Evolutionary conservation across 192 early-diverging fungal genomes (phyloP).

Genomic region (Podila minutissima): DNA sequence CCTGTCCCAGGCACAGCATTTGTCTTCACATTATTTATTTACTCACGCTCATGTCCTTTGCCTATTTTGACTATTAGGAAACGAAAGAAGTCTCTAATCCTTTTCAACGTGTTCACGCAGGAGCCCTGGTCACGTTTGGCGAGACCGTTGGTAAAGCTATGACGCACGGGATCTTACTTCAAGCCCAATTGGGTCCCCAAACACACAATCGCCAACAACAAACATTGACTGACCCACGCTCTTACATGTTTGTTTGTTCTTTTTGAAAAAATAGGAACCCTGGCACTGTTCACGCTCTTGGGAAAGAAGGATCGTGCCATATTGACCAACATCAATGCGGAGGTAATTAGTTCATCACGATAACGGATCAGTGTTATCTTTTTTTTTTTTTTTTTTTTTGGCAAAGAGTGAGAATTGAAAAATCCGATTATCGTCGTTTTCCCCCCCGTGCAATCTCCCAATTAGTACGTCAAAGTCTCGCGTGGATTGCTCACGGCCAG

Average conservation of each 20-base stretch:
- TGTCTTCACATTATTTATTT: not conserved
- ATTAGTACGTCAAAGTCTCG: constrained; percentile 39
- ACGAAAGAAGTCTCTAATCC: constrained; percentile 57
- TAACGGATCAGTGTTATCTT: not conserved
- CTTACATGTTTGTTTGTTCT: not conserved
- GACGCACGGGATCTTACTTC: not conserved
- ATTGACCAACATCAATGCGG: constrained; percentile 55
- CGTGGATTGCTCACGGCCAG: constrained; percentile 34
- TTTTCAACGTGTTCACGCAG: constrained; percentile 61
- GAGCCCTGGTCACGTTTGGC: constrained; percentile 61
- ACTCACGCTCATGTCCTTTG: not conserved
- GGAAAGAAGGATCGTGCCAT: constrained; percentile 57
- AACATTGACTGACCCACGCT: not conserved
- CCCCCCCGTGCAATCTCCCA: not conserved
- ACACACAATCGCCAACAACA: not conserved
- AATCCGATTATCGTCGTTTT: not conserved
- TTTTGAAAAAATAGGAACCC: constrained; percentile 32
- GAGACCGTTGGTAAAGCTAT: constrained; percentile 44
- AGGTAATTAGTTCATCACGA: constrained; percentile 43
- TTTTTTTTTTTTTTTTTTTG: too few species aligned
- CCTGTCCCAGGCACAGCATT: not conserved
- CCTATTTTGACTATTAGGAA: constrained; percentile 48
- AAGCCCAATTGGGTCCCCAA: not conserved
- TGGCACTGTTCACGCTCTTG: constrained; percentile 57
- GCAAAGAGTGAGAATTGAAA: not conserved